Evolutionary conservation across 768 basidiomycete species (phyloP).

Genomic region (Crepidotus variabilis): DNA sequence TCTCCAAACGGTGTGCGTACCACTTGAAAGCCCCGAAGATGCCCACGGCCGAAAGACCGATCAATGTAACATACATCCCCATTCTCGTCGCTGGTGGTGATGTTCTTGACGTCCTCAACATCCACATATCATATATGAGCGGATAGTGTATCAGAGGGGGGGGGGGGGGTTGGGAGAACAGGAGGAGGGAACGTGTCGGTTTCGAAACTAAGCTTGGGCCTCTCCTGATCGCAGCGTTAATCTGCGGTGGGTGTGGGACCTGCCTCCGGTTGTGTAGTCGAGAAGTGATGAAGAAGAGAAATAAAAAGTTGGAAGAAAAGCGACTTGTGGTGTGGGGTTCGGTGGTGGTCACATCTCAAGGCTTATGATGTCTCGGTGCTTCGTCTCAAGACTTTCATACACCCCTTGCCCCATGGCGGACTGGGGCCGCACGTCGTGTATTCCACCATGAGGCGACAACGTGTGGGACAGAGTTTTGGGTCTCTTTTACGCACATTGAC

Average conservation of each 20-base stretch:
- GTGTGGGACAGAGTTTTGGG: constrained; percentile 17
- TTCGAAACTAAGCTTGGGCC: not conserved
- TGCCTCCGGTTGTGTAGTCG: not conserved
- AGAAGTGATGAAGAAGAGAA: not conserved
- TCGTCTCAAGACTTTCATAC: not conserved
- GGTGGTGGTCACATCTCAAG: not conserved
- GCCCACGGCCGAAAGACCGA: constrained; percentile 26
- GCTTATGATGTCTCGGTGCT: not conserved
- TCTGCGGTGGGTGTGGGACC: not conserved
- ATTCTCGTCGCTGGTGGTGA: constrained; percentile 3
- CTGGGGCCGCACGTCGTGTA: not conserved
- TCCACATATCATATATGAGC: not conserved
- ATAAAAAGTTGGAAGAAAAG: not conserved
- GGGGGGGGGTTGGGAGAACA: not conserved
- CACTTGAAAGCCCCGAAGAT: constrained; percentile 24
- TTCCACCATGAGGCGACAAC: constrained; percentile 30
- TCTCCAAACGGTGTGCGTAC: constrained; percentile 18
- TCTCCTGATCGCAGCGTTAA: not conserved
- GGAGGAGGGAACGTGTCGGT: not conserved
- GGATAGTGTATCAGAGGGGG: not conserved
- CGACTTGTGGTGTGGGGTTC: not conserved
- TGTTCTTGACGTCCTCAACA: constrained; percentile 6
- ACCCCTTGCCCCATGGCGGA: not conserved
- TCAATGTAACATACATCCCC: constrained; percentile 22
- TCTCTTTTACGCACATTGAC: not conserved